These are phyloP conservation scores for Tulasnella sp. DNA, from an alignment of 768 basidiomycete species.

Conservation along the genomic window DNA sequence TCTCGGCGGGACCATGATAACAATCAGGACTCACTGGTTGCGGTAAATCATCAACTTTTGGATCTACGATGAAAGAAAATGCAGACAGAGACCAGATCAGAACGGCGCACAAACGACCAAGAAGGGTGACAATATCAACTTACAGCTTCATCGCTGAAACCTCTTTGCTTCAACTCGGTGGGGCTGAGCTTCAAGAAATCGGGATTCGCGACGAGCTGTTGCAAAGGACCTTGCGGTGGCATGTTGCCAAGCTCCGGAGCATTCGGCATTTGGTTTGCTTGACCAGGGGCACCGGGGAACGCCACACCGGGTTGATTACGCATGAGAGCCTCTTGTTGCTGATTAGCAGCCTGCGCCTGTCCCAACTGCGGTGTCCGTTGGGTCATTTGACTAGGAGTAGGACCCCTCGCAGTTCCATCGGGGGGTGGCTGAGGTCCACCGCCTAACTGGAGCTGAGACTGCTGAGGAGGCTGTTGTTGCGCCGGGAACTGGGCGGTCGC, in stretches of 20 bases:
- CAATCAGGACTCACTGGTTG: background rate
- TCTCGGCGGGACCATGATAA: background rate
- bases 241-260: background rate
- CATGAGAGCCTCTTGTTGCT: background rate
- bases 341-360: background rate
- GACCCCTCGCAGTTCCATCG: background rate
- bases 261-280: background rate
- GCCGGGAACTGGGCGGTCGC: background rate
- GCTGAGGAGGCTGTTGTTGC: background rate
- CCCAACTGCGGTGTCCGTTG: background rate
- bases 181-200: background rate
- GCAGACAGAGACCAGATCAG: background rate
- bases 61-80: background rate
- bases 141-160: background rate
- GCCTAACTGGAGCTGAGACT: background rate
- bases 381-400: background rate
- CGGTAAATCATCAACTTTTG: background rate
- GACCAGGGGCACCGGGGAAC: background rate
- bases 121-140: background rate
- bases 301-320: background rate
- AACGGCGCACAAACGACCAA: background rate
- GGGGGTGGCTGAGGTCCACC: background rate
- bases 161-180: background rate
- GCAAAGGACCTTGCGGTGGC: background rate
- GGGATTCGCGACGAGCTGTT: background rate